Percentiles rank a stretch among this genome's conserved stretches.
Conservation (phyloP, 148 eudicot species). For the Gaultheria prostrata region DNA sequence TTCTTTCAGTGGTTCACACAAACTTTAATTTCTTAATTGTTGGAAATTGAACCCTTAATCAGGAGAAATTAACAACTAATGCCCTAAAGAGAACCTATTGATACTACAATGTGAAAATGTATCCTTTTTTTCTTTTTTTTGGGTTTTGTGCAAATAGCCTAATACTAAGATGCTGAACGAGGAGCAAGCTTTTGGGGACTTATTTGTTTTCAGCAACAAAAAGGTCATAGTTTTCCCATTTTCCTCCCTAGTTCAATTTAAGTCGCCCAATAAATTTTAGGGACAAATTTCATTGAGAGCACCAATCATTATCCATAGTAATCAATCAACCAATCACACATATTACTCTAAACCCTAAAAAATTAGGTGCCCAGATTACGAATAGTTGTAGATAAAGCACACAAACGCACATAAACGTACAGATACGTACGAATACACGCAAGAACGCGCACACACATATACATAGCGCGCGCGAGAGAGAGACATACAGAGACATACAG, state of each 20-base stretch:
- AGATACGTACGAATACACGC: neutral
- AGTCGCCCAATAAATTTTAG: neutral
- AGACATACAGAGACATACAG: too few relatives aligned
- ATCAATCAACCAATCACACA: neutral
- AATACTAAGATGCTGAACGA: neutral
- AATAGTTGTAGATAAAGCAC: neutral
- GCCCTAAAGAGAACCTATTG: neutral
- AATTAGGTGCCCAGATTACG: neutral
- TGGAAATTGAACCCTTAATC: neutral
- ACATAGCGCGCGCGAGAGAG: neutral
- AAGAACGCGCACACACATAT: neutral
- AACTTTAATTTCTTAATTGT: neutral
- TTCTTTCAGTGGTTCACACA: neutral
- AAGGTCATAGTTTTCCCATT: neutral
- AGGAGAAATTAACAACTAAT: neutral
- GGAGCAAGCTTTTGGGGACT: neutral
- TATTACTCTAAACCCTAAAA: neutral
- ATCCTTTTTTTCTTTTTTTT: too few relatives aligned
- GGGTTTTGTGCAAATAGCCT: neutral
- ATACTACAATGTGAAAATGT: neutral
- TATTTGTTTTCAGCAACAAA: too few relatives aligned
- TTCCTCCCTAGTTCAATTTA: neutral
- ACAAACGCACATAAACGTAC: neutral
- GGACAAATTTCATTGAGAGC: neutral
- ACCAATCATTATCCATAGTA: neutral